These are phyloP conservation scores for Citrus reticulata DNA, from an alignment of 345 rosid genomes.

Conservation along the genomic window DNA sequence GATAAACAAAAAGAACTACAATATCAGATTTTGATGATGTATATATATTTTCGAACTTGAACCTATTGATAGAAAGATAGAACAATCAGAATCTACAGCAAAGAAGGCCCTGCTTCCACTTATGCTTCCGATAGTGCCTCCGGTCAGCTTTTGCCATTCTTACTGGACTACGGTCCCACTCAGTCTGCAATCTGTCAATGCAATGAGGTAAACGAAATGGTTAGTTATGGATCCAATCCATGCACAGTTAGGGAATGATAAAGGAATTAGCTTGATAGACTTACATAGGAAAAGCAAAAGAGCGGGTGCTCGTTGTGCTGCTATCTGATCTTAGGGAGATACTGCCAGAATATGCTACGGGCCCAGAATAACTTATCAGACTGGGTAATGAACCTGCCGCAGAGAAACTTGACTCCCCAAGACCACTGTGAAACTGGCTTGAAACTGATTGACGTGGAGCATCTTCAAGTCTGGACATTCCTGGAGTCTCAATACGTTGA, in stretches of 20 bases:
- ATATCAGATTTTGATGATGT: slow-evolving; percentile 12
- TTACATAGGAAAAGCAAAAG: slow-evolving; percentile 94
- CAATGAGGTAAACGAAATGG: background rate
- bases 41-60: slow-evolving; percentile 12
- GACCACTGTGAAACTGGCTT: slow-evolving; percentile 22
- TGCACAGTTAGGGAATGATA: background rate
- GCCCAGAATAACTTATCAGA: slow-evolving; percentile 62
- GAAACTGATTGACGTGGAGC: slow-evolving; percentile 21
- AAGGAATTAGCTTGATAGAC: background rate
- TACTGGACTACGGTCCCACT: slow-evolving; percentile 92
- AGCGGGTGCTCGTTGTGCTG: slow-evolving; percentile 89
- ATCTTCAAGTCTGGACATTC: slow-evolving; percentile 18
- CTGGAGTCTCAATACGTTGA: slow-evolving; percentile 15
- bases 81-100: slow-evolving; percentile 86
- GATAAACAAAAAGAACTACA: background rate
- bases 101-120: slow-evolving; percentile 59
- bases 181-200: slow-evolving; percentile 67
- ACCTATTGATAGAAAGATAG: slow-evolving; percentile 28
- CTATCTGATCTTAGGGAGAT: slow-evolving; percentile 83
- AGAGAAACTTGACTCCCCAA: slow-evolving; percentile 79
- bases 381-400: slow-evolving; percentile 55
- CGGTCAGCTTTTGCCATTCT: slow-evolving; percentile 78
- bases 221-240: background rate
- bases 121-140: slow-evolving; percentile 45
- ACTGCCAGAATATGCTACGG: slow-evolving; percentile 65